Evolutionary conservation across 73 alveolate genomes (phyloP), one percentile per base, ranked within the genome.

Genomic region (Tetrahymena thermophila): DNA sequence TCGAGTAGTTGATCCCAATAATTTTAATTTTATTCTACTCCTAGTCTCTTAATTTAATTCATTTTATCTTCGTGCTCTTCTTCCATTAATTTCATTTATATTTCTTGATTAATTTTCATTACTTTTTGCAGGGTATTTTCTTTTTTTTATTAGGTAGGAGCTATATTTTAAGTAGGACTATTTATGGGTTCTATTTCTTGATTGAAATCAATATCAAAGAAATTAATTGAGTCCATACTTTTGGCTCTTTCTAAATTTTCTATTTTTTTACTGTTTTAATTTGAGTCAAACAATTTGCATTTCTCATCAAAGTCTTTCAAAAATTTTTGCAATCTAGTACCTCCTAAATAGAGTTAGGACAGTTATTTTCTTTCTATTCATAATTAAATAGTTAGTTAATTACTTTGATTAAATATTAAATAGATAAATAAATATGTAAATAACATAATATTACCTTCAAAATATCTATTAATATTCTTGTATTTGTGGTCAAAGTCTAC

Each of bases 101-200:
- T 95, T 95, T 95, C 97, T 89, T 95, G 42, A 56, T 95, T 95
- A 85, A 95, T 95, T 95, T 89, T 95, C 19, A 95, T 56, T 35
- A 95, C 93, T 50, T 95, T 95, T 44, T 95, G 23, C n/a, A 95
- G 84, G 31, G 97, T 95, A 50, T 94, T 57, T 89, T 95, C 97
- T 35, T 85, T 71, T 35, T 95, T 94, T 14, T 95, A 85, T 85
- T 42, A 55, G n/a, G 94, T 35, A 6, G 94, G 31, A 44, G 71
- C 84, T 43, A 85, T 89, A 35, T 95, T 95, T 19, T 94, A 83
- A 56, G 71, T 95, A 43, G 94, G 94, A 43, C 84, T 93, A 85
- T 85, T 95, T 7, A 35, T 85, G 40, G 42, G 71, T 37, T 42
- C 42, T 85, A 42, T 95, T 95, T 50, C 94, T 94, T 37, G 43